Base-by-base conservation (phyloP, 768 basidiomycete genomes). In the Trametes elegans region DNA sequence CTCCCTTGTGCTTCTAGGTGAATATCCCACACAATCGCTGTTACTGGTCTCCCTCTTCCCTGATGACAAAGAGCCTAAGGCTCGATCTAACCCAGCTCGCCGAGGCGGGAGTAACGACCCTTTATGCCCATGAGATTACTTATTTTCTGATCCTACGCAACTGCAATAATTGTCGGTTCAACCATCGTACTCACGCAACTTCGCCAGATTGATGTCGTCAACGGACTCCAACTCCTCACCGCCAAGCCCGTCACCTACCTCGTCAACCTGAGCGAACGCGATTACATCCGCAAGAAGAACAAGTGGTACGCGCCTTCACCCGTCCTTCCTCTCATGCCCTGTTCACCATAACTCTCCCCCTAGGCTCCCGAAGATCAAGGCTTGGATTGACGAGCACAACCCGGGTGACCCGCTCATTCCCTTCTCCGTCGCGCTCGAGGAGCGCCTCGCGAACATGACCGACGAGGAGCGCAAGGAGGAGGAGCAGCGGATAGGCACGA, bases 221-320 rank as follows among this genome's bases (percentile, higher is more conserved):
- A 97, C 71, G 72, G 82, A 40, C 84, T 99, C 54, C 81, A 85
- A 62, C 85, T 99, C 23, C 81, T 99, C 50, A 98, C 96, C 16
- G 95, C 97, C 49, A 98, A 98, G 70, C 91, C 96, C 29, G 92
- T 98, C 58, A 97, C 90, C 46, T 99, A 99, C 75, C 88, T 99
- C 45, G 94, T 98, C 74, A 99, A 99, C 74, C 76, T 99, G 42
- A 93, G 90, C 55, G 95, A 98, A 72, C 82, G 83, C 61, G 97
- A 99, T 70, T 99, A 90, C 65, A 74, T 91, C 56, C 87, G 97
- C 60, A 98, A 98, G 74, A 98, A 98, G 84, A 98, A 98, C 78
- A 98, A 98, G 79, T 98, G 97, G 95, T 88, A 55, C 36, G 67
- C 61, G 18, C 19, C 35, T 34, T 36, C 27, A 21, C 24, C 26